Base-by-base conservation (phyloP, 2,329 filamentous ascomycete species). In the Fusarium nelsonii region DNA sequence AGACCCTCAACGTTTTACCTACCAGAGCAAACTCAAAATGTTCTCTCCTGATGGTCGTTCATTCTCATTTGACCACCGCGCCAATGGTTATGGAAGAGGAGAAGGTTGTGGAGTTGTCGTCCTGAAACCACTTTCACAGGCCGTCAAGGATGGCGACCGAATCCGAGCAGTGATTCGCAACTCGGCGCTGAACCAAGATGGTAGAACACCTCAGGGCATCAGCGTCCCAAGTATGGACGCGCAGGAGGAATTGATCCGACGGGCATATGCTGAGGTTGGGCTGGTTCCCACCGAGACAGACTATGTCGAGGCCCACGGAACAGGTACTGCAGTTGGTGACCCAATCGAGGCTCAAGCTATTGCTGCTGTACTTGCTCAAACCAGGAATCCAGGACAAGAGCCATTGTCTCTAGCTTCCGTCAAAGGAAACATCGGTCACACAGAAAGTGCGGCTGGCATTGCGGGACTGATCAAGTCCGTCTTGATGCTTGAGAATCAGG, bases 51-150 rank as follows among this genome's bases (percentile, higher is more conserved):
- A 77, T 23, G 76, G 78, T 7, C 71, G 64, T 33, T 82, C 73
- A 8, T 75, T 75, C 33, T 72, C 74, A 16, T 84, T 80, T 62
- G 84, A 85, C 55, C 62, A 74, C 14, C 67, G 73, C 26, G 84
- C 81, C 6, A 58, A 83, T 68, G 85, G 84, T 3, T 87, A 85
- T 64, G 83, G 77, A 2, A 76, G 83, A 36, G 84, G 83, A 6
- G 84, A 86, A 65, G 84, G 83, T 2, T 74, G 79, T 18, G 79
- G 74, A 3, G 75, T 78, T 15, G 59, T 86, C 6, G 64, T 84
- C 4, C 63, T 86, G 2, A 86, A 85, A 71, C 77, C 68, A 6
- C 68, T 76, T 12, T 77, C 78, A 9, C 76, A 79, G 41, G 85
- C 84, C 5, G 51, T 85, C 11, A 70, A 68, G 23, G 82, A 84